phyloP scores from a whole-genome alignment of 495 filamentous ascomycete species.

The Penicillium alfredii region DNA sequence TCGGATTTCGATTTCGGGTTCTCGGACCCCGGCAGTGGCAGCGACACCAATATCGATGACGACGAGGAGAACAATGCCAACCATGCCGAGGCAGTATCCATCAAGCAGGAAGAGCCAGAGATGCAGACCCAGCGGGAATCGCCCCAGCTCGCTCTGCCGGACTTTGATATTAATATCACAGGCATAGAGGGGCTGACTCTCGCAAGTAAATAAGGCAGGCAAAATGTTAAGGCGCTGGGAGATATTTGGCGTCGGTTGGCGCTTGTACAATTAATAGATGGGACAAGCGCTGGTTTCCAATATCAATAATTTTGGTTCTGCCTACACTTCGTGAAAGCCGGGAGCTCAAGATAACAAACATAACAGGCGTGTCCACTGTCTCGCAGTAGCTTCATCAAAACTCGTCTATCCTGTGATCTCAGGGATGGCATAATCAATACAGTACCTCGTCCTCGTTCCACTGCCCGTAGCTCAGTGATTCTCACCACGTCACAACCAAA shows the following conservation, averaged over 20 bases:
- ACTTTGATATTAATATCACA: slow-evolving; percentile 16
- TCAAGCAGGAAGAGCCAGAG: no score
- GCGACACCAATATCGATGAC: slow-evolving; percentile 9
- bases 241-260: no score
- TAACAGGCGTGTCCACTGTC: no score
- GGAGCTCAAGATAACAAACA: slow-evolving; percentile 2
- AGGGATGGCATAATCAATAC: slow-evolving; percentile 22
- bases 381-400: neutral
- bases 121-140: slow-evolving; percentile 10
- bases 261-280: no score
- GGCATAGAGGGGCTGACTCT: slow-evolving; percentile 19
- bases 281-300: no score
- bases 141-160: slow-evolving; percentile 16
- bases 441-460: neutral
- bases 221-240: no score
- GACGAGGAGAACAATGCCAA: slow-evolving; percentile 2
- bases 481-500: slow-evolving; percentile 17
- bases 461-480: no score
- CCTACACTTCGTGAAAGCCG: slow-evolving; percentile 7
- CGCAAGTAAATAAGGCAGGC: no score
- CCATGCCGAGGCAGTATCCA: no score
- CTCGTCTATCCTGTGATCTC: slow-evolving; percentile 12
- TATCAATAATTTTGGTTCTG: slow-evolving; percentile 5
- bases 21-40: slow-evolving; percentile 13
- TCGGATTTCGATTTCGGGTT: slow-evolving; percentile 27